These are phyloP conservation scores for Tetrapisispora phaffii DNA, from an alignment of 805 yeast species.

Conservation along the genomic window DNA sequence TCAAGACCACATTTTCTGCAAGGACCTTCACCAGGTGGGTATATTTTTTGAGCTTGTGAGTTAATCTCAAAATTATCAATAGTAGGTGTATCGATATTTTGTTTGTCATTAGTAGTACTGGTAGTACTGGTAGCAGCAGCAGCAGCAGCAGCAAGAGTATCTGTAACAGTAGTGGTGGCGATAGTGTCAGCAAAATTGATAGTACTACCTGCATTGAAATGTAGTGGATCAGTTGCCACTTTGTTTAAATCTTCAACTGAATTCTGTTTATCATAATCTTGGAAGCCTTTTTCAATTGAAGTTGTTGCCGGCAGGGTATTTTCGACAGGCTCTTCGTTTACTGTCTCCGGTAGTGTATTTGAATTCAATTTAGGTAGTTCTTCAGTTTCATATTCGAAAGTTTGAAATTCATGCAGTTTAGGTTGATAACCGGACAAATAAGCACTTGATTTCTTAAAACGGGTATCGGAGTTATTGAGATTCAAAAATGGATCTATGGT, in stretches of 20 bases:
- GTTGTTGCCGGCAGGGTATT: neutral
- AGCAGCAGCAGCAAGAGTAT: no score
- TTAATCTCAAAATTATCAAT: neutral
- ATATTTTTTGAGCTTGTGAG: constrained; percentile 8
- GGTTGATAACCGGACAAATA: constrained; percentile 24
- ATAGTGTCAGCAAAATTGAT: neutral
- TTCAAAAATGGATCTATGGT: neutral
- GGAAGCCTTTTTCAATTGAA: neutral
- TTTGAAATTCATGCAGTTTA: neutral
- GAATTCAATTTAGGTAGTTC: neutral
- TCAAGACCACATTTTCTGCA: constrained; percentile 61
- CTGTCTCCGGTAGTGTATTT: neutral
- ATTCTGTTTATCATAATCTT: neutral
- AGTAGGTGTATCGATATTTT: neutral
- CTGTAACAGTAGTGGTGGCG: no score
- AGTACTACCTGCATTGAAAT: neutral
- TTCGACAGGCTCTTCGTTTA: neutral
- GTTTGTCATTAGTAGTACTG: neutral
- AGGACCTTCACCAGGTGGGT: constrained; percentile 62
- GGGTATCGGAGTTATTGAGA: neutral
- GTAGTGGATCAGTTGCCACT: neutral
- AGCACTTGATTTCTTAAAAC: constrained; percentile 28
- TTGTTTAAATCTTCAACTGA: neutral
- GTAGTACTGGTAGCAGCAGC: neutral
- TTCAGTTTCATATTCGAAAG: neutral